Conservation (phyloP, 805 yeast species). For the Lachancea meyersii region DNA sequence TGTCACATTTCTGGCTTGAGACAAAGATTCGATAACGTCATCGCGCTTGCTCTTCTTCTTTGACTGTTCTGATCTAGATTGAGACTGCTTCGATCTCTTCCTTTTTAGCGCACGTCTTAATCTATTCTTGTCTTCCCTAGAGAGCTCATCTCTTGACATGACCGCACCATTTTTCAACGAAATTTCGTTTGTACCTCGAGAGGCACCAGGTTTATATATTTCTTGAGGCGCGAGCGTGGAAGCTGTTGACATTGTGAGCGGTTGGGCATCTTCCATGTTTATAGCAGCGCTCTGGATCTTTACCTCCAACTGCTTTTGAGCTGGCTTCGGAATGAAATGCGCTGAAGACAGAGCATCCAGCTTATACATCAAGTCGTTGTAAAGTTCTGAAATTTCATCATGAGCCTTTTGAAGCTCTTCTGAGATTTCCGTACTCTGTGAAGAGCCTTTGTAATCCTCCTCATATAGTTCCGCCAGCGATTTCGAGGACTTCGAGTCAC, state of each 20-base stretch:
- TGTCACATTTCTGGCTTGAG: conserved; percentile 69
- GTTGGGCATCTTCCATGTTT: conserved; percentile 94
- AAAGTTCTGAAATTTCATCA: conserved; percentile 66
- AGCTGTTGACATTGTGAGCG: conserved; percentile 68
- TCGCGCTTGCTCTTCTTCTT: conserved; percentile 50
- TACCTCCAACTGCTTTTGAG: conserved; percentile 70
- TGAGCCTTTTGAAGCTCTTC: conserved; percentile 71
- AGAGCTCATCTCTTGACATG: conserved; percentile 72
- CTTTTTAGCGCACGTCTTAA: conserved; percentile 82
- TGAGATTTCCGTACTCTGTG: conserved; percentile 42
- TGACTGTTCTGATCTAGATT: conserved; percentile 31
- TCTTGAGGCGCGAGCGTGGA: conserved; percentile 92
- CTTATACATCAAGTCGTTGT: conserved; percentile 55
- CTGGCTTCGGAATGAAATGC: conserved; percentile 87
- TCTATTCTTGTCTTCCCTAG: conserved; percentile 80
- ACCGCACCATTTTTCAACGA: conserved; percentile 71
- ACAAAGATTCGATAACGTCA: conserved; percentile 61
- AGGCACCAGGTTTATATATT: conserved; percentile 51
- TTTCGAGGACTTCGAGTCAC: conserved; percentile 77
- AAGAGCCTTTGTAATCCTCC: conserved; percentile 62
- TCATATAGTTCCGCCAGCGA: conserved; percentile 90
- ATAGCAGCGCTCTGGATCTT: conserved; percentile 79
- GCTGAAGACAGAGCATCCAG: conserved; percentile 91
- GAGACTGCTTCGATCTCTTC: conserved; percentile 52
- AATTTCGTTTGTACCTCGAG: conserved; percentile 53